Conservation (phyloP, 345 rosid species). For the Hirschfeldia incana region DNA sequence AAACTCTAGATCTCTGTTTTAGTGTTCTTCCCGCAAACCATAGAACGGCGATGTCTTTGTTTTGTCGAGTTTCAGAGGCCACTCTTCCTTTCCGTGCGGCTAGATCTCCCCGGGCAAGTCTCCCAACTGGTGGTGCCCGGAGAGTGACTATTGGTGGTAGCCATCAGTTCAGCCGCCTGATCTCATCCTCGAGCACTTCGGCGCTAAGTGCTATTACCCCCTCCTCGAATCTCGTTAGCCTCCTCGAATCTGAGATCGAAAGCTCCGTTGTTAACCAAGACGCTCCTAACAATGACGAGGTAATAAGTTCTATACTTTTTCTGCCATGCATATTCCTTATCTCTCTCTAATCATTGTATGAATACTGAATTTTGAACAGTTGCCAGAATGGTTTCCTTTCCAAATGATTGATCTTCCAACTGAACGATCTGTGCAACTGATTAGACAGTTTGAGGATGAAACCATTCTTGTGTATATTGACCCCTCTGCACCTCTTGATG, state of each 20-base stretch:
- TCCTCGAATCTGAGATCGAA: slow-evolving; percentile 55
- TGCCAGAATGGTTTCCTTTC: slow-evolving; percentile 56
- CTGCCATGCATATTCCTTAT: background rate
- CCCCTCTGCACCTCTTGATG: background rate
- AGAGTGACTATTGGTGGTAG: background rate
- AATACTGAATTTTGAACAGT: background rate
- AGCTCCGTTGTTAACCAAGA: slow-evolving; percentile 44
- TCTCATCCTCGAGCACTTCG: slow-evolving; percentile 31
- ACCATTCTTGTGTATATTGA: background rate
- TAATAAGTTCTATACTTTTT: slow-evolving; percentile 5
- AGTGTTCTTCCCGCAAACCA: background rate
- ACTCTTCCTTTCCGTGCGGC: background rate
- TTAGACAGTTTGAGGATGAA: slow-evolving; percentile 51
- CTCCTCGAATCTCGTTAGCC: slow-evolving; percentile 36
- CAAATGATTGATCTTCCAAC: slow-evolving; percentile 56
- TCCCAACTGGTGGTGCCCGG: background rate
- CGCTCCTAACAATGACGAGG: slow-evolving; percentile 28
- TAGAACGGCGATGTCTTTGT: background rate
- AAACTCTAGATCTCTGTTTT: no score
- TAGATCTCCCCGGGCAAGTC: background rate
- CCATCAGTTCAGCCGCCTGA: background rate
- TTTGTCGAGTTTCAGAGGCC: background rate
- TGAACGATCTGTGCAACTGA: slow-evolving; percentile 53
- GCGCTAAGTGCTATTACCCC: background rate
- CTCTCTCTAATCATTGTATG: background rate